Base-by-base conservation (phyloP, 1,139 yeast species). In the Lipomyces yarrowii region DNA sequence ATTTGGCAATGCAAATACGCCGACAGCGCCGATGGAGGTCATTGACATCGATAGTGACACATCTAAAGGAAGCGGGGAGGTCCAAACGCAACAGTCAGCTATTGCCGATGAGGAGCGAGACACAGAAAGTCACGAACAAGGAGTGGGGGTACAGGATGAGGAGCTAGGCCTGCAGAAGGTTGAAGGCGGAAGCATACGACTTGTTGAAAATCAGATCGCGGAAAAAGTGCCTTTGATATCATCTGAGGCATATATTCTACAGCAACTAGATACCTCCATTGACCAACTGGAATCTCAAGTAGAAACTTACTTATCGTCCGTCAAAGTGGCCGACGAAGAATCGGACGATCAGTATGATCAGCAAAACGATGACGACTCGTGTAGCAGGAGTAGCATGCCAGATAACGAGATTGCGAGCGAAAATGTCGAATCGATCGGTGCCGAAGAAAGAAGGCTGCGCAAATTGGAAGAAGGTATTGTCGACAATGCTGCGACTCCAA, bases 361-460 rank as follows among this genome's bases (percentile, higher is more conserved):
- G 42, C 59, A 57, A 54, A 65, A 66, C n/a, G 66, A 59, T 37
- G 67, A 62, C 10, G 48, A 42, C 21, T 42, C 48, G 18, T 42
- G n/a, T n/a, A 42, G 48, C 18, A 42, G 18, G 11, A 42, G 48
- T n/a, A 42, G 48, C 18, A 42, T 42, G 48, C 21, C n/a, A 30
- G 18, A 52, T 52, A 21, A 32, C 8, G 72, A 58, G 5, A 68
- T 62, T 2, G 71, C 65, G 2, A 73, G 66, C 32, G 65, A 64
- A 2, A 66, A 63, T 33, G 71, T 65, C 15, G 70, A 64, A 13
- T 70, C 67, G 23, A 67, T 63, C 51, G 70, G 68, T n/a, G 21
- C 52, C 8, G 65, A 62, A 48, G 62, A 62, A 37, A 21, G n/a
- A 13, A 59, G 65, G 8, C 46, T 59, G 21, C 65, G 59, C 13